phyloP scores from a whole-genome alignment of 495 filamentous ascomycete species.

The Acidomyces sp. region DNA sequence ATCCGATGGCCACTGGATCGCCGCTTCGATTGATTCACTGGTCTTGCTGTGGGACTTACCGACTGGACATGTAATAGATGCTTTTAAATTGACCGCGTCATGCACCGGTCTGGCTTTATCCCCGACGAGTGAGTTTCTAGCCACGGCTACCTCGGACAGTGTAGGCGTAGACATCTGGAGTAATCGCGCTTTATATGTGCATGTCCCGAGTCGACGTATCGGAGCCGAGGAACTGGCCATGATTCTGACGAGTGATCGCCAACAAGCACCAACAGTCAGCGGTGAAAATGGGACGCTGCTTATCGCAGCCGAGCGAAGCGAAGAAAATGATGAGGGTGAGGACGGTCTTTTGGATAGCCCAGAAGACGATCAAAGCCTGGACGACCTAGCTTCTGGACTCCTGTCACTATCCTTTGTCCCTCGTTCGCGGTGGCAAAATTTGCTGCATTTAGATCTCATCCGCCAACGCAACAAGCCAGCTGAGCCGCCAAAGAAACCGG shows the following conservation, averaged over 20 bases:
- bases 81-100: conserved; percentile 57
- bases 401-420: conserved; percentile 82
- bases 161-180: conserved; percentile 89
- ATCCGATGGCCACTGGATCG: conserved; percentile 83
- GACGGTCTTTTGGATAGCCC: conserved; percentile 16
- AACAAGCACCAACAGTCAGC: conserved; percentile 54
- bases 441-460: conserved; percentile 81
- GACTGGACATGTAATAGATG: conserved; percentile 87
- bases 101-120: conserved; percentile 82
- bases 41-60: conserved; percentile 91
- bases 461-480: conserved; percentile 88
- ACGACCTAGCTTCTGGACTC: conserved; percentile 68
- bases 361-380: conserved; percentile 36
- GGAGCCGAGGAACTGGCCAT: conserved; percentile 56
- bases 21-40: conserved; percentile 44
- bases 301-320: conserved; percentile 46
- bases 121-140: conserved; percentile 78
- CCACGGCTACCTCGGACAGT: conserved; percentile 68
- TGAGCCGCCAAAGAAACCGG: conserved; percentile 77
- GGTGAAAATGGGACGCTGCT: conserved; percentile 63
- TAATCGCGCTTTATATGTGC: conserved; percentile 78
- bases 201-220: conserved; percentile 70
- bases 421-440: conserved; percentile 79
- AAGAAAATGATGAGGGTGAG: conserved; percentile 33
- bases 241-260: conserved; percentile 25